Base-by-base conservation (phyloP, 2,329 filamentous ascomycete species). In the Ophiosphaerella herpotricha region DNA sequence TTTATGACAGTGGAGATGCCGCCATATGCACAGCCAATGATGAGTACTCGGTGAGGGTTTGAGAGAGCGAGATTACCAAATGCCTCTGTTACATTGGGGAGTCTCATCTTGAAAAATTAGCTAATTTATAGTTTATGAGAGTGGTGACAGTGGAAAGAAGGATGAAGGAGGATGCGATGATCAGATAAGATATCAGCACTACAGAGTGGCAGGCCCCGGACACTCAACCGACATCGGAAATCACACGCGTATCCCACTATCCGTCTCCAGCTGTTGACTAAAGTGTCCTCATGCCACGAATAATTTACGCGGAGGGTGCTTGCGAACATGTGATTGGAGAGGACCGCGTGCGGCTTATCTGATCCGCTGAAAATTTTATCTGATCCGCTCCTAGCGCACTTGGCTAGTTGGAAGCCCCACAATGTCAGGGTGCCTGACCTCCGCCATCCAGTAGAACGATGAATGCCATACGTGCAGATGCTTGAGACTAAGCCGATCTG, bases 21-120 rank as follows among this genome's bases (percentile, higher is more conserved):
- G n/a, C 80, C 83, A 62, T 91, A 91, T 34, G 85, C 87, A 56
- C 86, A 87, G 33, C 89, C 89, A 29, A 87, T 80, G 47, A 91
- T 77, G 33, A 91, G 78, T 9, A 91, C 54, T 1, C 66, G 61
- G 46, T 73, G 68, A 16, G 70, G 68, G 21, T 58, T 57, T 3
- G 68, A 65, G 12, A 70, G 53, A n/a, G 60, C 62, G 44, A 72
- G 44, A 14, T 61, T 64, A 29, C 59, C 59, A 9, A 69, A 34
- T 7, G 60, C 51, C 38, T 70, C 61, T 12, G 63, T 52, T 8
- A 67, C 40, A 50, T 50, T 60, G 32, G 61, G 57, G 18, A 71
- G 59, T 44, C 60, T 66, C 70, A 72, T 72, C 37, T 53, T 62
- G 46, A 50, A 53, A 52, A 47, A 50, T 44, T 32, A 26, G 18